phyloP scores from a whole-genome alignment of 2,329 filamentous ascomycete species.

The Sclerotinia nivalis region DNA sequence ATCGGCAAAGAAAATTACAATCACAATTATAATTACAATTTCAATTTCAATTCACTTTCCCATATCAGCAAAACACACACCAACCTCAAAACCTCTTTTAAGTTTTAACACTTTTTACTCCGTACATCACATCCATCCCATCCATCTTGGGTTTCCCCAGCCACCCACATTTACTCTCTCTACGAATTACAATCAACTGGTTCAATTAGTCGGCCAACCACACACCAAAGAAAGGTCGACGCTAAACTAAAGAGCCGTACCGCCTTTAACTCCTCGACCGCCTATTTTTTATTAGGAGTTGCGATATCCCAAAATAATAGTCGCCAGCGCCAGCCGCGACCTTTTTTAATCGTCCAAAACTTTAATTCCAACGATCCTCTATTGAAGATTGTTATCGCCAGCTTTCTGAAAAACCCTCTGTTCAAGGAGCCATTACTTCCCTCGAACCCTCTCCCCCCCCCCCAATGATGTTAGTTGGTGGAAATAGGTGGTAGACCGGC shows the following conservation, averaged over 20 bases:
- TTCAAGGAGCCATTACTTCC: background rate
- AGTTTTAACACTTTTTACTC: too few species aligned
- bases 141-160: constrained; percentile 20
- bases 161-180: constrained; percentile 19
- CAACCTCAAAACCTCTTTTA: too few species aligned
- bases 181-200: constrained; percentile 12
- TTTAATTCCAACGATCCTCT: background rate
- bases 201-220: background rate
- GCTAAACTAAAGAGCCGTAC: constrained; percentile 5
- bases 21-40: constrained; percentile 5
- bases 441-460: constrained; percentile 30
- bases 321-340: constrained; percentile 26
- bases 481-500: constrained; percentile 45
- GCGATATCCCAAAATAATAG: constrained; percentile 17
- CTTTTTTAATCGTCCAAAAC: constrained; percentile 24
- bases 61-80: background rate
- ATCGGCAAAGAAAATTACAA: constrained; percentile 1
- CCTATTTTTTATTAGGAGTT: constrained; percentile 16
- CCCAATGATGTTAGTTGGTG: constrained; percentile 49
- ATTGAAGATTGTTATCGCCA: constrained; percentile 11
- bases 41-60: background rate
- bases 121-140: too few species aligned
- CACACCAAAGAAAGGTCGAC: background rate
- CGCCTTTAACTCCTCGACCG: constrained; percentile 13
- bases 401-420: background rate